Evolutionary conservation across 257 asterid species (phyloP), one percentile per base, ranked within the genome.

Genomic region (Jasminum sambac): DNA sequence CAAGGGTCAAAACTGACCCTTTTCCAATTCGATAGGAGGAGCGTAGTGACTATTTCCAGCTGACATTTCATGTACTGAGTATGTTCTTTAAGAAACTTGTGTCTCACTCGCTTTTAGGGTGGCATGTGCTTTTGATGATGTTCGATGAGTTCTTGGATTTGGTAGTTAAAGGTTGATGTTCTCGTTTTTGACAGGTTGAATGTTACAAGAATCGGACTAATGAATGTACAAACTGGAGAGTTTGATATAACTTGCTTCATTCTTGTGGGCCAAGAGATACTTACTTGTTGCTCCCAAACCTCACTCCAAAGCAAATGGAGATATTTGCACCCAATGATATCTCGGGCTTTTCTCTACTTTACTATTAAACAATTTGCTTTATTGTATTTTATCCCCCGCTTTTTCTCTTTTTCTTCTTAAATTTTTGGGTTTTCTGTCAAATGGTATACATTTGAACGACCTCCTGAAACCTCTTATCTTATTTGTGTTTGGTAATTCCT

Each of bases 101-200:
- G 4, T 10, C 62, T 7, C 25, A 16, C n/a, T 50, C n/a, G 0
- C 10, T 2, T 8, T 43, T 55, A 0, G 6, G 30, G 23, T 48
- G 58, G n/a, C 25, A 48, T 48, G 57, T 38, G 24, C 60, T 4
- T 14, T 69, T 19, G 17, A 58, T 39, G 21, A 13, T 55, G n/a
- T 63, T 46, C 64, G 19, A 34, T 41, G 5, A 12, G 11, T 14
- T 16, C 10, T 39, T 13, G 10, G 24, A 10, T 50, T 21, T 23
- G 19, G 24, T 17, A 55, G 9, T 55, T 55, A n/a, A 14, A 68
- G 14, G 11, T 6, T 44, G 55, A 62, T 3, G 62, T 5, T 38
- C 52, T 66, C 46, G 61, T 17, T 62, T 58, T 34, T 40, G 24
- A 36, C 76, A 73, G 75, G 66, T 69, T 59, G 41, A 14, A 14